Base-by-base conservation (phyloP, 1,139 yeast species). In the Arxiozyma telluris region DNA sequence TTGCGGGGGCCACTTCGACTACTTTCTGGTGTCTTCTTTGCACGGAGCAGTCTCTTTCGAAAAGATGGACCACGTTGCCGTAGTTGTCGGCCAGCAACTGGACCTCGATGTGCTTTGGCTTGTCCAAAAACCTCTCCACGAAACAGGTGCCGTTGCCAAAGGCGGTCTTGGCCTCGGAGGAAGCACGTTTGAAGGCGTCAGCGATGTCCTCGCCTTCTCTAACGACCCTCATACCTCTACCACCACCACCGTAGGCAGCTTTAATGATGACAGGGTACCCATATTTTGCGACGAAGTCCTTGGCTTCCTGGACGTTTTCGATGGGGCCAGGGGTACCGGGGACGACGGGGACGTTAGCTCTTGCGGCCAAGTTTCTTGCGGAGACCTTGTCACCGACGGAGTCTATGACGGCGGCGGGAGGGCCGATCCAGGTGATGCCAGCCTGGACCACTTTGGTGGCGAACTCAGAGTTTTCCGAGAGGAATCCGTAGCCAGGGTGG, bases 191-290 rank as follows among this genome's bases (percentile, higher is more conserved):
- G 76, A 93, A 93, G 43, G 98, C 98, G 71, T 93, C 98, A 52
- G 72, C 84, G 59, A 93, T 83, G 69, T 85, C 90, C 63, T 93
- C 98, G 64, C 97, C 98, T 72, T 93, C 97, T 69, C 95, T 80
- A 51, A 94, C 98, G 53, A 93, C 98, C 76, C 98, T 84, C 98
- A 93, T 93, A 78, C 98, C 98, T 75, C 98, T 84, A 68, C 99
- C 98, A 78, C 98, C 98, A 75, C 98, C 98, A 72, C 99, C 98
- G 69, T 87, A 93, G 48, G 98, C 98, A 47, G 99, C 98, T 75
- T 93, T 93, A 73, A 93, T 91, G 71, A 93, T 93, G 51, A 93
- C 98, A 11, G 99, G 99, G 74, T 71, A 91, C 27, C 99, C 98
- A 71, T 91, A 79, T 72, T 88, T 66, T 46, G 76, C 80, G 41